phyloP scores from a whole-genome alignment of 2,329 filamentous ascomycete species.

The Paramyrothecium roridum region DNA sequence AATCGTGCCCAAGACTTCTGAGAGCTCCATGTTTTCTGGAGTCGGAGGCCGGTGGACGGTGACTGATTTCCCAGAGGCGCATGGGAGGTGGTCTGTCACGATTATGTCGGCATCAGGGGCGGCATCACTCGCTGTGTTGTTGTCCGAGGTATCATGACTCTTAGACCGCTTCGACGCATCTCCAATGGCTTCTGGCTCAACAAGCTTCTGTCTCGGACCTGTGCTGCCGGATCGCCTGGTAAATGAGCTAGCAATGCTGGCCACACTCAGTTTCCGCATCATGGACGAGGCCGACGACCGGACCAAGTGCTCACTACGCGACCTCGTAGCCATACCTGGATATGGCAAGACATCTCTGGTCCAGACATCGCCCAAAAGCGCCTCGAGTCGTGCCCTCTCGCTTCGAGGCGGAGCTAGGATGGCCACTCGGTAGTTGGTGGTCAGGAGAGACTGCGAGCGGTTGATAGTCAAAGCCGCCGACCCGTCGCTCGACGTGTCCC shows the following conservation, averaged over 20 bases:
- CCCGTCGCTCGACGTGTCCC: constrained; percentile 43
- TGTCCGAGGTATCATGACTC: neutral
- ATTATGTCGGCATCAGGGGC: too few relatives aligned
- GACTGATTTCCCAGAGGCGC: neutral
- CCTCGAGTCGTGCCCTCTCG: constrained; percentile 76
- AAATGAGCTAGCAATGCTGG: constrained; percentile 75
- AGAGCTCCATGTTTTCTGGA: neutral
- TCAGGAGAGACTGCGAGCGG: constrained; percentile 76
- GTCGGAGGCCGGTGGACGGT: neutral
- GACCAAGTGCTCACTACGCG: constrained; percentile 68
- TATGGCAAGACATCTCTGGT: constrained; percentile 77
- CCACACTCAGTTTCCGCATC: constrained; percentile 83
- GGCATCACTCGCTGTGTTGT: neutral
- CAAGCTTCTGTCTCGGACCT: constrained; percentile 15
- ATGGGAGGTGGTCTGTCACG: neutral
- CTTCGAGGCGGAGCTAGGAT: constrained; percentile 71
- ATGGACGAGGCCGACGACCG: constrained; percentile 78
- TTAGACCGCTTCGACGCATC: neutral
- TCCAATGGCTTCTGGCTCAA: constrained; percentile 7
- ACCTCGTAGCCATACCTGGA: constrained; percentile 70
- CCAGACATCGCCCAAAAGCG: constrained; percentile 75
- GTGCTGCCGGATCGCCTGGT: constrained; percentile 65
- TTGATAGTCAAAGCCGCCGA: constrained; percentile 56
- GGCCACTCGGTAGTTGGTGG: constrained; percentile 61
- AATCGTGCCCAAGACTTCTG: constrained; percentile 4